Percentiles rank a stretch among this genome's conserved stretches.
These are phyloP conservation scores for Cronartium quercuum DNA, from an alignment of 1,284 basidiomycete species.

Conservation along the genomic window DNA sequence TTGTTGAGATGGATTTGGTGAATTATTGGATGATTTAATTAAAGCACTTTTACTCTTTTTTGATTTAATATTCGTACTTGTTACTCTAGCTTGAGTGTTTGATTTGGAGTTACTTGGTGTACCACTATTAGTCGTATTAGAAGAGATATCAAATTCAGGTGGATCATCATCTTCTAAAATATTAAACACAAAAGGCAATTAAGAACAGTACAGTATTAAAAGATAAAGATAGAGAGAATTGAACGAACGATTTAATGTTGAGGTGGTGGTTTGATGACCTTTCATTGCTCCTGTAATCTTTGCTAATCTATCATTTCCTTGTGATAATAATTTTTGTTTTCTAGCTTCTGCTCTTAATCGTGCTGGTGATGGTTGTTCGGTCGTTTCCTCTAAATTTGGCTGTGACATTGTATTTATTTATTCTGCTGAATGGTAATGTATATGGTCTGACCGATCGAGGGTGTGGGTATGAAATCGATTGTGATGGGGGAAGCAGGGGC, in stretches of 20 bases:
- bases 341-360: conserved; percentile 30
- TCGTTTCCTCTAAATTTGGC: too few relatives aligned
- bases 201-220: too few relatives aligned
- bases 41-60: too few relatives aligned
- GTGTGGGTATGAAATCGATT: too few relatives aligned
- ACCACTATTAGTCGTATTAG: too few relatives aligned
- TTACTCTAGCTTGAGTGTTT: background rate
- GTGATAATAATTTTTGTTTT: conserved; percentile 31
- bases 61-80: background rate
- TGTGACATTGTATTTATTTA: too few relatives aligned
- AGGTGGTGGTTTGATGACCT: conserved; percentile 10
- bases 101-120: conserved; percentile 6
- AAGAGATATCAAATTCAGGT: conserved; percentile 36
- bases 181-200: background rate
- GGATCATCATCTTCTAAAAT: conserved; percentile 6
- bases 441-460: too few relatives aligned
- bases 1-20: background rate
- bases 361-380: conserved; percentile 12
- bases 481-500: too few relatives aligned
- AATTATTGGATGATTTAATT: too few relatives aligned
- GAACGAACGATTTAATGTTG: too few relatives aligned
- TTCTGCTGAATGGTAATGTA: too few relatives aligned
- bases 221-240: too few relatives aligned
- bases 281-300: conserved; percentile 39
- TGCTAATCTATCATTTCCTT: conserved; percentile 37